phyloP scores from a whole-genome alignment of 2,329 filamentous ascomycete genomes.

The Xylariaceae sp. region DNA sequence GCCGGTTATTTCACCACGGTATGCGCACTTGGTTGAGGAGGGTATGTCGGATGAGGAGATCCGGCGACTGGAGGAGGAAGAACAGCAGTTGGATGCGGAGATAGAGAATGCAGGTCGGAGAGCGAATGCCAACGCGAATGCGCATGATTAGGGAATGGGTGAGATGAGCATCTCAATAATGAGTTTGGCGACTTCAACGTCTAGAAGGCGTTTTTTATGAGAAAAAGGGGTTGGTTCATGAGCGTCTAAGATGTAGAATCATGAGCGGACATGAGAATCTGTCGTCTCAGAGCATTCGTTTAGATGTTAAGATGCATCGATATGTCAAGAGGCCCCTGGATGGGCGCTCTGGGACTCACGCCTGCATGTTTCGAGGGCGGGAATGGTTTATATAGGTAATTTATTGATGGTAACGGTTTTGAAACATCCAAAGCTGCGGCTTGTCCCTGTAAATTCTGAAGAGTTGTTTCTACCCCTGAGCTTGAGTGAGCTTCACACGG shows the following conservation, averaged over 20 bases:
- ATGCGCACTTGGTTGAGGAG: constrained; percentile 53
- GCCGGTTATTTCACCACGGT: constrained; percentile 27
- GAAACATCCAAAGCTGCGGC: neutral
- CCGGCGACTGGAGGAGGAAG: constrained; percentile 51
- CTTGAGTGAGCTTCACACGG: too few relatives aligned
- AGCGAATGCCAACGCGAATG: neutral
- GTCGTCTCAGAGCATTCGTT: constrained; percentile 11
- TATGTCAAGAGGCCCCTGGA: neutral
- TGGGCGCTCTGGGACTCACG: neutral
- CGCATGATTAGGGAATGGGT: too few relatives aligned
- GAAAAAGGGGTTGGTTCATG: neutral
- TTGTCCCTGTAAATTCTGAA: neutral
- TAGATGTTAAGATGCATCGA: neutral
- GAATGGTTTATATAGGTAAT: neutral
- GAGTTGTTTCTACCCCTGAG: neutral
- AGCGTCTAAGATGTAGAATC: constrained; percentile 7
- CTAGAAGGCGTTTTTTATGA: neutral
- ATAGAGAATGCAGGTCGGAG: constrained; percentile 43
- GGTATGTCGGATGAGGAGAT: constrained; percentile 56
- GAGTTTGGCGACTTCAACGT: neutral
- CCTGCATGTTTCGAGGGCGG: neutral
- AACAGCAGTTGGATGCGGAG: constrained; percentile 51
- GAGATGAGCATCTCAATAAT: too few relatives aligned
- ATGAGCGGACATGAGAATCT: constrained; percentile 6
- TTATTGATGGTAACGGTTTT: neutral